These are phyloP conservation scores for Lyophyllum atratum DNA, from an alignment of 768 basidiomycete genomes.

Conservation along the genomic window DNA sequence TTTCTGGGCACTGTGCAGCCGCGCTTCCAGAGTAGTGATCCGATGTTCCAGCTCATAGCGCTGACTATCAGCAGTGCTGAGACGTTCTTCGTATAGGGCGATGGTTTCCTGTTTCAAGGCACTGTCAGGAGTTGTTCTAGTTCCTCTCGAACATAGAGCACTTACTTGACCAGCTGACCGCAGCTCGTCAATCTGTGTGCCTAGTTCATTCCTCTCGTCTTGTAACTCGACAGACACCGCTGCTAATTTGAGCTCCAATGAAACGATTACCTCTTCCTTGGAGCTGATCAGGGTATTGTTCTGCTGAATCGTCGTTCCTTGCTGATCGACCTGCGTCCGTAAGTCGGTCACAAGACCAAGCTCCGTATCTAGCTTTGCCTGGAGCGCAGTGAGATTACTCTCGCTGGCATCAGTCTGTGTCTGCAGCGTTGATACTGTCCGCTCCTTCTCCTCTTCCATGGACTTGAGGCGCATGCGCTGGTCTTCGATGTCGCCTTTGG, in stretches of 20 bases:
- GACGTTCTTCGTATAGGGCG: conserved; percentile 88
- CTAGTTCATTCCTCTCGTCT: conserved; percentile 68
- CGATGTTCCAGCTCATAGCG: conserved; percentile 79
- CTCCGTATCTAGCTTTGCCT: conserved; percentile 37
- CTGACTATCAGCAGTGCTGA: conserved; percentile 67
- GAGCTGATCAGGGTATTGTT: conserved; percentile 50
- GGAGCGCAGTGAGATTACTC: conserved; percentile 30
- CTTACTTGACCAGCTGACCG: conserved; percentile 84
- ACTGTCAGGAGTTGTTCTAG: background rate
- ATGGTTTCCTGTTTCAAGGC: conserved; percentile 75
- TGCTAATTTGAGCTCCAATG: conserved; percentile 44
- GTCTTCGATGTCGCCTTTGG: conserved; percentile 46
- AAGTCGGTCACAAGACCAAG: conserved; percentile 48
- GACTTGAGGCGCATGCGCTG: conserved; percentile 45
- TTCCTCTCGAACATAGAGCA: conserved; percentile 16
- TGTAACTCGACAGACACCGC: conserved; percentile 33
- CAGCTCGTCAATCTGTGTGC: conserved; percentile 78
- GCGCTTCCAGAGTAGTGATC: conserved; percentile 55
- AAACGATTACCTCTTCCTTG: conserved; percentile 62
- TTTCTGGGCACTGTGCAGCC: conserved; percentile 29
- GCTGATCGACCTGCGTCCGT: conserved; percentile 51
- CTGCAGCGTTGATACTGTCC: conserved; percentile 41
- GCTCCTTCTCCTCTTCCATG: conserved; percentile 45
- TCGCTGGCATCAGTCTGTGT: conserved; percentile 49
- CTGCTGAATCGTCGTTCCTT: conserved; percentile 52